Base-by-base conservation (phyloP, 2,329 filamentous ascomycete genomes). In the Penicillium sp. region DNA sequence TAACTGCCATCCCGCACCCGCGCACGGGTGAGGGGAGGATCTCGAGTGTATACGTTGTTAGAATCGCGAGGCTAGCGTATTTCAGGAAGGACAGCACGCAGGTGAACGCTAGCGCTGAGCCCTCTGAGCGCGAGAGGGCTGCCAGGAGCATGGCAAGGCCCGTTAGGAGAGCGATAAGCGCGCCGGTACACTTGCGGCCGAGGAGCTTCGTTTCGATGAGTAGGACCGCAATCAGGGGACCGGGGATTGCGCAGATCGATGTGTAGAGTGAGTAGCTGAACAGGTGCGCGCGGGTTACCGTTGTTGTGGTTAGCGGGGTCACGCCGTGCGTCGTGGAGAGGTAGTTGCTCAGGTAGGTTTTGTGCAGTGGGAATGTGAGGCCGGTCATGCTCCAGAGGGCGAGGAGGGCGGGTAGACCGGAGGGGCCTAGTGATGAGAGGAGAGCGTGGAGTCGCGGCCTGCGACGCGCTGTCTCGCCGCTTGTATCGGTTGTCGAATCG, bases 11-110 rank as follows among this genome's bases (percentile, higher is more conserved):
- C 1, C 56, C 63, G 3, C 63, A 66, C 1, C 68, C 62, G 11
- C 67, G 63, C 5, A 60, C 58, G 0, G 61, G 58, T 0, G 65
- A 56, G 0, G 66, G 62, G 29, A 67, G 56, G 7, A 66, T 8
- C 55, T 71, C 66, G 3, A 67, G 61, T 2, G 66, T 68, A 35
- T 70, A 69, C 6, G 65, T 59, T 0, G 56, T 64, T 0, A 69
- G n/a, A 0, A 66, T 62, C 1, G 67, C 64, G 21, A 69, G 31
- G 1, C 56, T 57, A 11, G 62, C 62, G 35, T 49, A 62, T 15
- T 64, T 52, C 38, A 69, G 45, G 51, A 66, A 67, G 23, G 63
- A 63, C 1, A 70, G n/a, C 3, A 69, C 41, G 15, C 67, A 67
- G 17, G 61, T 58, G 13, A 67, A 68, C 1, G 54, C 67, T 11